phyloP scores from a whole-genome alignment of 345 rosid species.

The Boechera retrofracta region DNA sequence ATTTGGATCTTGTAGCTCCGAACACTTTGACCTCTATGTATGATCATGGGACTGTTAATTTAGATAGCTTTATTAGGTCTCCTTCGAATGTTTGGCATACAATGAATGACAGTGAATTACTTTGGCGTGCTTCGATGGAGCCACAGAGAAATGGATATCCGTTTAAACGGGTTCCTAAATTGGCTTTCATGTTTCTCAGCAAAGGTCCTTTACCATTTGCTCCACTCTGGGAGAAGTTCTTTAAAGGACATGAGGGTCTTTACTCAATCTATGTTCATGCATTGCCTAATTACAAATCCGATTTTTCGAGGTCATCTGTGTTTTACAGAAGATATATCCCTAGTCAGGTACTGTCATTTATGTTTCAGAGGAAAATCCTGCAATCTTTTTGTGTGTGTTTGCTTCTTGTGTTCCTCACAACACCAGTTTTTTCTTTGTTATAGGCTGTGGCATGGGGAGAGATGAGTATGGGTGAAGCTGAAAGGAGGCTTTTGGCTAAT shows the following conservation, averaged over 20 bases:
- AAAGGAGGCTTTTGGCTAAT: constrained; percentile 86
- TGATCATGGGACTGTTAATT: constrained; percentile 35
- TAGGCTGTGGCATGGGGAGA: constrained; percentile 89
- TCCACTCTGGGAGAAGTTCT: constrained; percentile 92
- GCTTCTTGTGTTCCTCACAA: constrained; percentile 27
- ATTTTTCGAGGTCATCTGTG: constrained; percentile 60
- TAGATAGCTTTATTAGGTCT: constrained; percentile 62
- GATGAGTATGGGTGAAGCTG: constrained; percentile 96
- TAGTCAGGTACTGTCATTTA: constrained; percentile 69
- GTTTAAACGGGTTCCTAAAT: constrained; percentile 71
- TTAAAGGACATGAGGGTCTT: constrained; percentile 65
- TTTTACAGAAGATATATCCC: constrained; percentile 86
- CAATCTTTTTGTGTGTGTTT: neutral
- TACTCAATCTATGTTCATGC: constrained; percentile 82
- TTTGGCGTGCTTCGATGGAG: constrained; percentile 85
- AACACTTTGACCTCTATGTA: constrained; percentile 47
- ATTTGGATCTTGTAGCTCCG: constrained; percentile 42
- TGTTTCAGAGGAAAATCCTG: neutral
- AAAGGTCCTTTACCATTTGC: constrained; percentile 89
- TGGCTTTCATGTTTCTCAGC: constrained; percentile 94
- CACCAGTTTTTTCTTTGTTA: constrained; percentile 8
- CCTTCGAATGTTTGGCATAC: constrained; percentile 61
- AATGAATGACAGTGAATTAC: constrained; percentile 76
- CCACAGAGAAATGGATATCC: constrained; percentile 65
- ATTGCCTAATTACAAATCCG: constrained; percentile 59